phyloP scores from a whole-genome alignment of 768 basidiomycete species.

The Pleurotus djamor region DNA sequence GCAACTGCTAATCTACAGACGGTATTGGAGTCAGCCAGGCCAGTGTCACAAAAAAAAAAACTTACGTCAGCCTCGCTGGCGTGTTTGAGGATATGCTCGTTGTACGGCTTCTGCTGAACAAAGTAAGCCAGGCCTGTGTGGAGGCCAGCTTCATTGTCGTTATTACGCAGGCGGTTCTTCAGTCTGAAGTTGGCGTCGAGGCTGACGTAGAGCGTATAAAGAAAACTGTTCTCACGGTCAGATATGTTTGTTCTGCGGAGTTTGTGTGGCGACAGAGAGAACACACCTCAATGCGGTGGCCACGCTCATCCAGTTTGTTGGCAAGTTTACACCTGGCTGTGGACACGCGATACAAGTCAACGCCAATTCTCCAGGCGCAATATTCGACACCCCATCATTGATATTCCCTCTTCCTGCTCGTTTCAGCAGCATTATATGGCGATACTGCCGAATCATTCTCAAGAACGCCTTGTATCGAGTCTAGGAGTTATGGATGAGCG shows the following conservation, averaged over 20 bases:
- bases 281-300: conserved; percentile 1
- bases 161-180: no score
- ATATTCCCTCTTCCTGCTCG: conserved; percentile 10
- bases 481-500: no score
- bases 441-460: no score
- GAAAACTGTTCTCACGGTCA: no score
- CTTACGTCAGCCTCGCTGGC: neutral
- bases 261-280: neutral
- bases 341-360: conserved; percentile 26
- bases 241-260: neutral
- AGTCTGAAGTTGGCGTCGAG: no score
- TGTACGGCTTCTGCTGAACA: conserved; percentile 12
- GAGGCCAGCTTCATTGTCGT: no score
- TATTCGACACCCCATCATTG: conserved; percentile 11
- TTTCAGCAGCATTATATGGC: no score
- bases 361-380: conserved; percentile 18
- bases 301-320: conserved; percentile 14
- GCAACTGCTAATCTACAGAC: no score
- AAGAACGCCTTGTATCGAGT: no score
- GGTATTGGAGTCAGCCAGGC: no score
- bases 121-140: conserved; percentile 20
- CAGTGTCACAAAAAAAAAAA: no score
- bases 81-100: conserved; percentile 9
- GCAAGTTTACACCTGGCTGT: conserved; percentile 22
- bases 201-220: no score